Conservation (phyloP, 1,139 yeast genomes). For the Casaregolazyma suthepensis region DNA sequence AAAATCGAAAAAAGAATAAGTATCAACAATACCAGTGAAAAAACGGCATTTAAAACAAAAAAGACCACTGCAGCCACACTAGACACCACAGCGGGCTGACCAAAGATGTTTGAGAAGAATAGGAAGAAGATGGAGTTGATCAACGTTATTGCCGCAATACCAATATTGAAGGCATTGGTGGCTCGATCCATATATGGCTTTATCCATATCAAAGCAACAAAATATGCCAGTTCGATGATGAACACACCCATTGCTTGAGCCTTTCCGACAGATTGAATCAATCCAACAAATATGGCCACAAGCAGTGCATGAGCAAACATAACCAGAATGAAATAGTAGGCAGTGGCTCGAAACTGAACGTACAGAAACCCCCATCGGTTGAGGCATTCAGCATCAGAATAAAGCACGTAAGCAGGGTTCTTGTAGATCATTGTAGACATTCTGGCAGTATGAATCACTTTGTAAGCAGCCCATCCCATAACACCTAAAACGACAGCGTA, state of each 20-base stretch:
- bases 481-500: conserved; percentile 52
- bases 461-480: conserved; percentile 64
- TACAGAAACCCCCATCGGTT: conserved; percentile 90
- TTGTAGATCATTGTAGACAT: conserved; percentile 66
- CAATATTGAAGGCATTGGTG: conserved; percentile 85
- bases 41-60: conserved; percentile 81
- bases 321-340: conserved; percentile 73
- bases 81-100: conserved; percentile 78
- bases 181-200: conserved; percentile 94
- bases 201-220: conserved; percentile 55
- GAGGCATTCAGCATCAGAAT: conserved; percentile 73
- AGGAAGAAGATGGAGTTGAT: conserved; percentile 79
- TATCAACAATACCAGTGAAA: conserved; percentile 74
- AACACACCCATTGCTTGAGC: conserved; percentile 75
- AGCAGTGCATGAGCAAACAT: conserved; percentile 59
- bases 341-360: conserved; percentile 83
- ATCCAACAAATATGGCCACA: conserved; percentile 80
- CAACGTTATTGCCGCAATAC: conserved; percentile 71
- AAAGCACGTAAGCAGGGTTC: conserved; percentile 88
- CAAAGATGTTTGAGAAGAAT: conserved; percentile 81
- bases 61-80: conserved; percentile 92
- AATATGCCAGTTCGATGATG: conserved; percentile 64
- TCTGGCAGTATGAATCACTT: conserved; percentile 67
- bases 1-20: conserved; percentile 85
- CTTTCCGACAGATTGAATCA: conserved; percentile 72